Percentiles rank a stretch among this genome's conserved stretches.
Conservation (phyloP, 768 basidiomycete species). For the Lactarius psammicola region DNA sequence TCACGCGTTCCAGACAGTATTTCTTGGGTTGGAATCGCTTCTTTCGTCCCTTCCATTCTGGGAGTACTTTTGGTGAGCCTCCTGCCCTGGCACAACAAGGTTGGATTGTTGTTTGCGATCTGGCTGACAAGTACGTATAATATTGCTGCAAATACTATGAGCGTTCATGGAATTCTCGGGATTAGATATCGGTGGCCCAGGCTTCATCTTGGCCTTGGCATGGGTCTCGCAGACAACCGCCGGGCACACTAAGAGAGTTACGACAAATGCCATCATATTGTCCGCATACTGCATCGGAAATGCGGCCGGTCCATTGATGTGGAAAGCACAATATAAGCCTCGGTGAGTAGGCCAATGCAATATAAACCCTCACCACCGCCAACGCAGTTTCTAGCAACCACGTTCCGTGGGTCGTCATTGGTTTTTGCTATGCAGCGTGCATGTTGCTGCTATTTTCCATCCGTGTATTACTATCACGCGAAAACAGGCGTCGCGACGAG, state of each 20-base stretch:
- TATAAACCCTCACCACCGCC: background rate
- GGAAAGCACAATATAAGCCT: conserved; percentile 64
- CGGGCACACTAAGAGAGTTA: conserved; percentile 71
- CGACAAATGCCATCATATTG: conserved; percentile 70
- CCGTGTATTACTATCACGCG: conserved; percentile 50
- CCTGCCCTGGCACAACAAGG: conserved; percentile 62
- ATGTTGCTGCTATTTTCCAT: conserved; percentile 50
- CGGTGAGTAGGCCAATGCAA: conserved; percentile 42
- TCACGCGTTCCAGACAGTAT: conserved; percentile 53
- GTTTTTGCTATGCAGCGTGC: conserved; percentile 56
- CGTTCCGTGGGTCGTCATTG: conserved; percentile 76
- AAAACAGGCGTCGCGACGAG: conserved; percentile 63
- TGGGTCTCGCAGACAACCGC: conserved; percentile 67
- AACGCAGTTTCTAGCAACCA: conserved; percentile 48
- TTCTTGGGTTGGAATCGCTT: conserved; percentile 61
- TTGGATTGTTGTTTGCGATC: conserved; percentile 59
- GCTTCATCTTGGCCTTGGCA: conserved; percentile 57
- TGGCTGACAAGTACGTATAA: conserved; percentile 50
- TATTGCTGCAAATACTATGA: background rate
- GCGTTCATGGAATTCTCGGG: conserved; percentile 4
- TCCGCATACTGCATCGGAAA: conserved; percentile 71
- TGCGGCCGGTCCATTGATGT: conserved; percentile 71
- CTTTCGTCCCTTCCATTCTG: conserved; percentile 61
- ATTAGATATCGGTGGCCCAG: conserved; percentile 50
- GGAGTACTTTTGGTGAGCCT: conserved; percentile 62